A percentile compares a stretch with the other conserved stretches of the same genome.
These are phyloP conservation scores for Cutaneotrichosporon cutaneum DNA, from an alignment of 1,284 basidiomycete genomes.

Conservation along the genomic window DNA sequence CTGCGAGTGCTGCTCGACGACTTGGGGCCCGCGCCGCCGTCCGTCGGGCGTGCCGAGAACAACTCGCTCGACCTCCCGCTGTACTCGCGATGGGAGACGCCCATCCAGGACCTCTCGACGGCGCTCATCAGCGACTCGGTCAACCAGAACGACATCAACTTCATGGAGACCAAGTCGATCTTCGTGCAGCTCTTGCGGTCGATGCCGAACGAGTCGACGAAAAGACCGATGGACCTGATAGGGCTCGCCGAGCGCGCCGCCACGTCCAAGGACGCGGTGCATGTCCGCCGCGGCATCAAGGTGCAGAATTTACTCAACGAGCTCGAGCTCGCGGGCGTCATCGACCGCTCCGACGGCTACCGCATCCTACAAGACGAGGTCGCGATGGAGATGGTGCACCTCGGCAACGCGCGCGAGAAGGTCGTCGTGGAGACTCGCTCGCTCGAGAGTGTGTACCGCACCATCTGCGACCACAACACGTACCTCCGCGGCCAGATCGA, in stretches of 20 bases:
- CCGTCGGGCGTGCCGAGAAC: slow-evolving; percentile 97
- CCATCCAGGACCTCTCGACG: slow-evolving; percentile 93
- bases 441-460: slow-evolving; percentile 95
- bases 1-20: slow-evolving; percentile 94
- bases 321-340: slow-evolving; percentile 83
- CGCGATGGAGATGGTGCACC: slow-evolving; percentile 86
- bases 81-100: slow-evolving; percentile 98
- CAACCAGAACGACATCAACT: slow-evolving; percentile 96
- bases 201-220: slow-evolving; percentile 72
- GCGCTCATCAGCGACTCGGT: slow-evolving; percentile 90
- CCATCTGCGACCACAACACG: slow-evolving; percentile 98
- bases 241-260: slow-evolving; percentile 90
- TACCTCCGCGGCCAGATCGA: slow-evolving; percentile 94
- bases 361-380: slow-evolving; percentile 98
- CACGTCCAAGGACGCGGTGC: slow-evolving; percentile 91
- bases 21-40: slow-evolving; percentile 83
- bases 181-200: slow-evolving; percentile 97
- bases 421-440: slow-evolving; percentile 88
- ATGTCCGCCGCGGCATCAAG: slow-evolving; percentile 96
- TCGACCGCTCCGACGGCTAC: slow-evolving; percentile 79
- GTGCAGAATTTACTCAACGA: slow-evolving; percentile 98
- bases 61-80: slow-evolving; percentile 86
- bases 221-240: slow-evolving; percentile 80
- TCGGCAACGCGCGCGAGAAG: slow-evolving; percentile 95
- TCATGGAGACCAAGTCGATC: slow-evolving; percentile 99